Evolutionary conservation across 2,329 filamentous ascomycete species (phyloP), one percentile per base, ranked within the genome.

Genomic region (Fusarium globosum): DNA sequence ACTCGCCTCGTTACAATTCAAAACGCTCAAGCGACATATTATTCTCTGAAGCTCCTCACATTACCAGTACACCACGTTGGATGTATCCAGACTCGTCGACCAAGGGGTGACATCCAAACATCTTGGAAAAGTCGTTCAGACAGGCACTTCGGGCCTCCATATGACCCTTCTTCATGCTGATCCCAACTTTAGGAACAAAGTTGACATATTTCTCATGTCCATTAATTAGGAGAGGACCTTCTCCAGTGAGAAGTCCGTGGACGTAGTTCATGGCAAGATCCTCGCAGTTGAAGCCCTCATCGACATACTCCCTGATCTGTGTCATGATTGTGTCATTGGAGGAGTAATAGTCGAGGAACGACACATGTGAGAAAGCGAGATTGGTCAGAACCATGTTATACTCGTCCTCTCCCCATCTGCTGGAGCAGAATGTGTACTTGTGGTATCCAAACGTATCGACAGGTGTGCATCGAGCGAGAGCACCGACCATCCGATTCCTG

Each of bases 181-280:
- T 81, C n/a, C 81, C 81, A 55, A 71, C 65, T 8, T 69, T 59
- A 4, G 82, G 81, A 28, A 78, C 72, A 43, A 77, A 73, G 68
- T 81, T 82, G 72, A 79, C 75, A 45, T 80, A 82, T n/a, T 68
- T 74, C 10, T 80, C 72, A 36, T 76, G 76, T 33, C 82, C 82
- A 21, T 70, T 78, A 46, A 83, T 81, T 2, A 82, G 77, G 21
- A 84, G 71, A 0, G 82, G 82, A 0, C 81, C 81, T 18, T 77
- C 71, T 21, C 81, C 77, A 0, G 82, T 83, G 42, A 84, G 65
- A 23, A 79, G 69, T 4, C 80, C 79, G 12, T 78, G 75, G 35
- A 83, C 72, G 42, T 79, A 83, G 73, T 84, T 84, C 58, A 84
- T 65, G 26, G 81, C 83, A 66, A 84, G 79, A 57, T 84, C 82